These are phyloP conservation scores for Harringtonia aguacate DNA, from an alignment of 2,329 filamentous ascomycete genomes.

Conservation along the genomic window DNA sequence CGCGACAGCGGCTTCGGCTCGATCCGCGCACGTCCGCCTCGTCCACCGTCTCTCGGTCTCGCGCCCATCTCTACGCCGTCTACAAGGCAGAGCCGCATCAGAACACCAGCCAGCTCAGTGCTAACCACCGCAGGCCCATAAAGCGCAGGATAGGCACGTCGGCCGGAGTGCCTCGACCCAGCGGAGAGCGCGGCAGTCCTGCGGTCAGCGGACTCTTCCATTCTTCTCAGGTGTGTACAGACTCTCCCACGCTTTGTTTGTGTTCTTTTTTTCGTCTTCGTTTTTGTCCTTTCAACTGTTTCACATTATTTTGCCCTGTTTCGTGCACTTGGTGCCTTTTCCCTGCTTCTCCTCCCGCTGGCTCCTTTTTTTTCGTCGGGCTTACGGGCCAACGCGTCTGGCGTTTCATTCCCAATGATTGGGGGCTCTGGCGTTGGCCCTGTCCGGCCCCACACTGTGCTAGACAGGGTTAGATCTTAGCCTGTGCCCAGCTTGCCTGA, in stretches of 20 bases:
- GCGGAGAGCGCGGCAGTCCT: constrained; percentile 54
- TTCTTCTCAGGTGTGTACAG: constrained; percentile 42
- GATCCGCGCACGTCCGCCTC: too few relatives aligned
- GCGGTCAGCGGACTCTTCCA: constrained; percentile 42
- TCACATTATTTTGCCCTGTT: background rate
- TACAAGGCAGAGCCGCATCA: too few relatives aligned
- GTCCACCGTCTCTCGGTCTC: too few relatives aligned
- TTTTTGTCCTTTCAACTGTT: constrained; percentile 6
- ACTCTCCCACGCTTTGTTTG: constrained; percentile 1
- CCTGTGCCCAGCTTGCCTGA: background rate
- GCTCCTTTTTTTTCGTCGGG: constrained; percentile 2
- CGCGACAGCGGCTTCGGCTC: too few relatives aligned
- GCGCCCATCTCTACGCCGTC: too few relatives aligned
- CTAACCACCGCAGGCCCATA: constrained; percentile 46
- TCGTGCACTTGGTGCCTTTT: too few relatives aligned
- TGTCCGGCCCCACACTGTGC: too few relatives aligned
- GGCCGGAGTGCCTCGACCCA: constrained; percentile 55
- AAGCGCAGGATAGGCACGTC: constrained; percentile 64
- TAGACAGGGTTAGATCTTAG: too few relatives aligned
- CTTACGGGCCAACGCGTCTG: constrained; percentile 10
- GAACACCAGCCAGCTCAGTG: too few relatives aligned
- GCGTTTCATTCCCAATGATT: constrained; percentile 8
- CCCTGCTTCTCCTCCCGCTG: background rate
- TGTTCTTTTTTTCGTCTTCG: constrained; percentile 7
- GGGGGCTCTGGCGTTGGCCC: background rate